phyloP scores from a whole-genome alignment of 2,329 filamentous ascomycete species.

The Chaetomium olivaceum region DNA sequence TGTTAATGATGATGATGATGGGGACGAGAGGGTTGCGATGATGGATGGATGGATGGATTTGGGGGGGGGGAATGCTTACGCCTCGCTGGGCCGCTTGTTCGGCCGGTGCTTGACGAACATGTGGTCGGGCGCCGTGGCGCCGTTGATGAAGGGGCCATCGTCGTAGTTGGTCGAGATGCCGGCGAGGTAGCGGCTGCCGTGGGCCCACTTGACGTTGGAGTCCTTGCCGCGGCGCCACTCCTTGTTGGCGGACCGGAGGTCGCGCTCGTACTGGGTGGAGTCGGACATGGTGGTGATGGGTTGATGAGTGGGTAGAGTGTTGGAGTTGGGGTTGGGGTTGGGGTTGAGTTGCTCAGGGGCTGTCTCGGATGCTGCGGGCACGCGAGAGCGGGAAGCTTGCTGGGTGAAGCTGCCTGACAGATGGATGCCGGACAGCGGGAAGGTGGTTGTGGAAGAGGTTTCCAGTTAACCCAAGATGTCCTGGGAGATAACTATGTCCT shows the following conservation, averaged over 20 bases:
- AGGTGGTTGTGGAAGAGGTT: not conserved
- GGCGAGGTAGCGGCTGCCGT: constrained; percentile 39
- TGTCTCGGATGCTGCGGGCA: not conserved
- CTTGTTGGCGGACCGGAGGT: constrained; percentile 46
- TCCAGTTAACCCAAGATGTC: not conserved
- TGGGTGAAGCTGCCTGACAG: not conserved
- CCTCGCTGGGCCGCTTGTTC: constrained; percentile 34
- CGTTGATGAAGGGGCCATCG: constrained; percentile 24
- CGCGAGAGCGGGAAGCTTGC: not conserved
- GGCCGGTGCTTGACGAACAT: constrained; percentile 43
- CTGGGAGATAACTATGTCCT: not conserved
- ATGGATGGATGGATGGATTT: too few species aligned
- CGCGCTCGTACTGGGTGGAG: constrained; percentile 41
- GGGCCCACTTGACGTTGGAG: constrained; percentile 45
- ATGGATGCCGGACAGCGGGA: not conserved
- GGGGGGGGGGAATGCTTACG: constrained; percentile 36
- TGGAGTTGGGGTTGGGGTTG: not conserved
- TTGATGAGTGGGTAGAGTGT: not conserved
- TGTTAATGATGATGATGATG: not conserved
- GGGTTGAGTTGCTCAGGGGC: not conserved
- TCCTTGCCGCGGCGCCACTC: constrained; percentile 50
- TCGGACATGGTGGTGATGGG: constrained; percentile 34
- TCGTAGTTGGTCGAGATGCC: constrained; percentile 33
- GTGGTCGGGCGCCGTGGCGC: constrained; percentile 33
- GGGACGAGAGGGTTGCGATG: too few species aligned